Percentiles rank a stretch among this genome's conserved stretches.
Conservation (phyloP, 2,329 filamentous ascomycete species). For the Colletotrichum nymphaeae region DNA sequence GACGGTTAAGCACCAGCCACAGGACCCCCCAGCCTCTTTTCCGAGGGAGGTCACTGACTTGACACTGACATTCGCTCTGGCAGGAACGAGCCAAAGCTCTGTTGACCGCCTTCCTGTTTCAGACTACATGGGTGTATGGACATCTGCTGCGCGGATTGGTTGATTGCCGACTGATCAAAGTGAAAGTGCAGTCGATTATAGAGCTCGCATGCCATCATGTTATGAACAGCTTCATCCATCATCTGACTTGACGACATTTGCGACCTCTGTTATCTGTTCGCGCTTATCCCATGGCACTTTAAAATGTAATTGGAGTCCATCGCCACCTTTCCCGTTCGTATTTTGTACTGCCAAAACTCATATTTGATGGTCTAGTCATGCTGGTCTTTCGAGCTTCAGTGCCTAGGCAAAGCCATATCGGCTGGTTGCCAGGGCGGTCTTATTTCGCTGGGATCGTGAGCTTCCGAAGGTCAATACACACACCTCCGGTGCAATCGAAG, state of each 20-base stretch:
- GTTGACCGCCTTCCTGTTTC: conserved; percentile 30
- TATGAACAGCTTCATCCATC: conserved; percentile 1
- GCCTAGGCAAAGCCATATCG: conserved; percentile 10
- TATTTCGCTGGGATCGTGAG: conserved; percentile 16
- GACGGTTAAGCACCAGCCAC: conserved; percentile 14
- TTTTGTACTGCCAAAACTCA: not conserved
- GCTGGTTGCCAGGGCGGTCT: conserved; percentile 14
- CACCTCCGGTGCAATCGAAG: conserved; percentile 34
- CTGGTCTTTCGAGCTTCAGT: conserved; percentile 24
- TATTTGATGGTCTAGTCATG: conserved; percentile 16
- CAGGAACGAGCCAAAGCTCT: not conserved
- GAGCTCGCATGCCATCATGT: not conserved
- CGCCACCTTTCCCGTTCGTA: not conserved
- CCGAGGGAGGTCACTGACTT: conserved; percentile 7
- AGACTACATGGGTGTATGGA: not conserved
- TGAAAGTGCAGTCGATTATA: not conserved
- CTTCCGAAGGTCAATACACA: conserved; percentile 24
- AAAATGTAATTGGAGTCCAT: conserved; percentile 18
- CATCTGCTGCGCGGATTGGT: conserved; percentile 4
- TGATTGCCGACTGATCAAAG: not conserved
- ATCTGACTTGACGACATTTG: not conserved
- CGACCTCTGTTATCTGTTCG: not conserved
- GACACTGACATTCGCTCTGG: conserved; percentile 3
- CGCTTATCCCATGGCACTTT: not conserved
- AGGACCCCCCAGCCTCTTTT: conserved; percentile 1